Evolutionary conservation across 371 early-diverging fungal genomes (phyloP).

Genomic region (Mucor plumbeus): DNA sequence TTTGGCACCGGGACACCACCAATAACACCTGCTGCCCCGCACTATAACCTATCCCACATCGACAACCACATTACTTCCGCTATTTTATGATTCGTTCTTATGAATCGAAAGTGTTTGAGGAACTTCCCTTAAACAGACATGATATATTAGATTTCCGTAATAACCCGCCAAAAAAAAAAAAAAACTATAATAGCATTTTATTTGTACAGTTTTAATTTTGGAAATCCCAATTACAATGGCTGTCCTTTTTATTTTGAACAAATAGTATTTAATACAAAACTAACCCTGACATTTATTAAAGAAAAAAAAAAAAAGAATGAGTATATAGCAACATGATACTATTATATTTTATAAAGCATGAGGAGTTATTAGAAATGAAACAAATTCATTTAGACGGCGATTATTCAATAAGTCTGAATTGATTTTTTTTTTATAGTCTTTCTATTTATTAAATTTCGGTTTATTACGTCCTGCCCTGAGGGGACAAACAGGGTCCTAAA

Average conservation of each 20-base stretch:
- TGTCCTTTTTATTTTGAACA: too few species aligned
- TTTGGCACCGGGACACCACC: conserved; percentile 11
- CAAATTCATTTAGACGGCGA: conserved; percentile 3
- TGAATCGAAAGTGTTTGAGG: not conserved
- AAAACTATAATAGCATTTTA: not conserved
- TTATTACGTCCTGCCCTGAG: not conserved
- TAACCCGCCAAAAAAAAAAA: conserved; percentile 14
- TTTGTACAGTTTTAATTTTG: not conserved
- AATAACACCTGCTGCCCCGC: conserved; percentile 19
- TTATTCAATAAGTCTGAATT: not conserved
- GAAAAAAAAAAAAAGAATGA: too few species aligned
- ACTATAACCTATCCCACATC: conserved; percentile 17
- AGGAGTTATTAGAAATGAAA: not conserved
- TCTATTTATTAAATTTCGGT: not conserved
- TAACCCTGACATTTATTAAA: too few species aligned
- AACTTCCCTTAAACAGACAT: conserved; percentile 18
- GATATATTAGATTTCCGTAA: conserved; percentile 14
- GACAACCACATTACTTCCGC: conserved; percentile 15
- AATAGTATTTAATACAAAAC: too few species aligned
- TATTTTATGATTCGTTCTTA: conserved; percentile 24
- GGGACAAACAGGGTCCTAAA: not conserved
- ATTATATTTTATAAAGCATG: too few species aligned
- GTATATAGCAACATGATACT: too few species aligned
- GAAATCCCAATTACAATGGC: not conserved
- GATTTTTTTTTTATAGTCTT: not conserved